phyloP scores from a whole-genome alignment of 352 stramenopile genomes.

The Phytophthora constricta region DNA sequence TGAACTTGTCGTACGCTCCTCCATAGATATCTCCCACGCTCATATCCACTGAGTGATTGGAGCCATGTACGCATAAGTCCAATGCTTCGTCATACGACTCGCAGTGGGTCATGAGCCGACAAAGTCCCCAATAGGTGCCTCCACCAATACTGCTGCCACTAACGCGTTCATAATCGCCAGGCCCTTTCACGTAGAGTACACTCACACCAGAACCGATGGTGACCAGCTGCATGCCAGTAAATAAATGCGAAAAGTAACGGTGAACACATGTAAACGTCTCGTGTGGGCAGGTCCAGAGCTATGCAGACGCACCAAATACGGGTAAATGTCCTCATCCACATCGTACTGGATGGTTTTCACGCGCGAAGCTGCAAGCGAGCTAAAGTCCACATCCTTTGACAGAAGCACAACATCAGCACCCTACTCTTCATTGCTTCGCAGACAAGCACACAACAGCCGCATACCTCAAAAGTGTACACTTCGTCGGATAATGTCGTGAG shows the following conservation, averaged over 20 bases:
- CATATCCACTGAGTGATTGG: conserved; percentile 94
- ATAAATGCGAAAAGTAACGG: too few species aligned
- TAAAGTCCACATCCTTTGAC: conserved; percentile 78
- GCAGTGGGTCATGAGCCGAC: conserved; percentile 93
- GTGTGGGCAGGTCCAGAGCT: too few species aligned
- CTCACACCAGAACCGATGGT: conserved; percentile 99
- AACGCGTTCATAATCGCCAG: conserved; percentile 96
- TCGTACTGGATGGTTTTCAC: conserved; percentile 84
- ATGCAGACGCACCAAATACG: conserved; percentile 71
- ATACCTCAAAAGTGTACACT: conserved; percentile 97
- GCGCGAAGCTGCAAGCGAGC: conserved; percentile 72
- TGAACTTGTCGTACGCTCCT: conserved; percentile 94
- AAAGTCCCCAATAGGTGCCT: conserved; percentile 99
- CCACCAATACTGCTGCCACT: conserved; percentile 98
- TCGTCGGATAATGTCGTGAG: conserved; percentile 96
- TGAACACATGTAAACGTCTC: too few species aligned
- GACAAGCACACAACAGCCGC: background rate
- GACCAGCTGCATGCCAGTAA: conserved; percentile 75
- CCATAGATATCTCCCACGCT: conserved; percentile 99
- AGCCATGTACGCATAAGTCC: conserved; percentile 79
- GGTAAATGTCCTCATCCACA: conserved; percentile 81
- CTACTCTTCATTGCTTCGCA: background rate
- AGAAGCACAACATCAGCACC: conserved; percentile 13
- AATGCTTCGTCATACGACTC: conserved; percentile 86
- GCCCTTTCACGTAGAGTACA: conserved; percentile 94